Percentiles rank a stretch among this genome's conserved stretches.
These are phyloP conservation scores for Trametes coccinea DNA, from an alignment of 768 basidiomycete genomes.

Conservation along the genomic window DNA sequence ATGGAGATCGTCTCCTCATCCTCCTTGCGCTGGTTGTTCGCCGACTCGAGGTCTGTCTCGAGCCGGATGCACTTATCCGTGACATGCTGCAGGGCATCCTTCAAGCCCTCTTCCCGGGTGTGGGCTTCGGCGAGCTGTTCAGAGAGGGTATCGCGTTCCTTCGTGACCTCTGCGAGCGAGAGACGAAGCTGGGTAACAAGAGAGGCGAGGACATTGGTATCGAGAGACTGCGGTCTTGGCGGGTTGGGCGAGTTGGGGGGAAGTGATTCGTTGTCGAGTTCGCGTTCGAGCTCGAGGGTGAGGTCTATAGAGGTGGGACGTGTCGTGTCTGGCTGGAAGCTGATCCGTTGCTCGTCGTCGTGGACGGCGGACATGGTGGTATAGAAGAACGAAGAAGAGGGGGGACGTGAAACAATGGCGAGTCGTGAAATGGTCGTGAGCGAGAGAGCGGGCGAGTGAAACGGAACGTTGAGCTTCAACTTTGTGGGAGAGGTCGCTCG, in stretches of 20 bases:
- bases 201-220: slow-evolving; percentile 73
- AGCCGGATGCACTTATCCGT: slow-evolving; percentile 62
- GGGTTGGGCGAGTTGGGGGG: slow-evolving; percentile 42
- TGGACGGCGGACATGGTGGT: slow-evolving; percentile 22
- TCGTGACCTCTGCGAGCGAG: slow-evolving; percentile 61
- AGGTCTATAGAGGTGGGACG: slow-evolving; percentile 68
- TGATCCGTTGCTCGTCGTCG: slow-evolving; percentile 20
- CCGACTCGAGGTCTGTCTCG: slow-evolving; percentile 58
- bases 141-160: slow-evolving; percentile 70
- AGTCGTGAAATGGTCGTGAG: slow-evolving; percentile 16
- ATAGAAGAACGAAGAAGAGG: neutral
- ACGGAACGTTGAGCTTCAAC: slow-evolving; percentile 2
- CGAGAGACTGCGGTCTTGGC: slow-evolving; percentile 54
- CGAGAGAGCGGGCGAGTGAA: neutral
- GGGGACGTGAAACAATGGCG: slow-evolving; percentile 5
- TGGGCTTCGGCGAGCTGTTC: slow-evolving; percentile 50
- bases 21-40: slow-evolving; percentile 47
- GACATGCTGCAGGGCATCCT: slow-evolving; percentile 63
- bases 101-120: slow-evolving; percentile 56
- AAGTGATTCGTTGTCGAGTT: slow-evolving; percentile 66
- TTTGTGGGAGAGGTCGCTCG: neutral
- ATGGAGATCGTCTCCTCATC: slow-evolving; percentile 77
- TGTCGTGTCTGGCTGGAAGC: slow-evolving; percentile 27
- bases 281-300: slow-evolving; percentile 75
- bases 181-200: slow-evolving; percentile 73